phyloP scores from a whole-genome alignment of 2,329 filamentous ascomycete species.

The Aureobasidium uvarum region DNA sequence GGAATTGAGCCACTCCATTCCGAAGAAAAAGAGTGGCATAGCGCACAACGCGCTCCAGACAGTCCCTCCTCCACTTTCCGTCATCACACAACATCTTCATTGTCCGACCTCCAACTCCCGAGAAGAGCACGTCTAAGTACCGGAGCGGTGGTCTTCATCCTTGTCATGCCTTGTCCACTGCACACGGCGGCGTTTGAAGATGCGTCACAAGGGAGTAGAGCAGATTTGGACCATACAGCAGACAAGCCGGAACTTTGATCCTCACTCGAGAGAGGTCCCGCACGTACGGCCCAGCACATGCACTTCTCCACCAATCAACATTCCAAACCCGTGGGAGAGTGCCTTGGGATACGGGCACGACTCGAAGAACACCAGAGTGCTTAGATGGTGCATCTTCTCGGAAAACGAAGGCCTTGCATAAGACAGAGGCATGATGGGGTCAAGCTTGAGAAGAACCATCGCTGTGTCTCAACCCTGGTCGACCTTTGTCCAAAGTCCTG shows the following conservation, averaged over 20 bases:
- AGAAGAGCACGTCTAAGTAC: constrained; percentile 19
- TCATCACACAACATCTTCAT: constrained; percentile 21
- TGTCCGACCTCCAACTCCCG: constrained; percentile 15
- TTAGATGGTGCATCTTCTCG: constrained; percentile 8
- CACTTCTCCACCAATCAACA: constrained; percentile 34
- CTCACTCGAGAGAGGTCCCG: constrained; percentile 89
- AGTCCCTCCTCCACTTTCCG: constrained; percentile 33
- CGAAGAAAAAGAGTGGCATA: constrained; percentile 30
- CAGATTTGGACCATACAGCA: constrained; percentile 42
- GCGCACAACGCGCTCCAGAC: constrained; percentile 28
- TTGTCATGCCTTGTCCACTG: constrained; percentile 21
- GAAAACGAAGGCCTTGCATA: not conserved
- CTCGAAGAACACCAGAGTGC: not conserved
- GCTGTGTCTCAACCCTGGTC: constrained; percentile 11
- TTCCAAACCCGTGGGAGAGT: constrained; percentile 22
- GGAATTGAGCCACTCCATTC: constrained; percentile 35
- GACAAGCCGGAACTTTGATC: constrained; percentile 95
- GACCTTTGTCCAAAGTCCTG: constrained; percentile 26
- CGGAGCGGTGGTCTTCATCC: constrained; percentile 25
- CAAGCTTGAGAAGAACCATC: constrained; percentile 32
- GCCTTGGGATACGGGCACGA: not conserved
- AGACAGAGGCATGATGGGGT: not conserved
- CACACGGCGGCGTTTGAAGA: constrained; percentile 24
- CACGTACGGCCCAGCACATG: constrained; percentile 32
- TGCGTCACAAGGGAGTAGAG: constrained; percentile 27